These are phyloP conservation scores for Chlorencoelia australis DNA, from an alignment of 2,329 filamentous ascomycete genomes.

Conservation along the genomic window DNA sequence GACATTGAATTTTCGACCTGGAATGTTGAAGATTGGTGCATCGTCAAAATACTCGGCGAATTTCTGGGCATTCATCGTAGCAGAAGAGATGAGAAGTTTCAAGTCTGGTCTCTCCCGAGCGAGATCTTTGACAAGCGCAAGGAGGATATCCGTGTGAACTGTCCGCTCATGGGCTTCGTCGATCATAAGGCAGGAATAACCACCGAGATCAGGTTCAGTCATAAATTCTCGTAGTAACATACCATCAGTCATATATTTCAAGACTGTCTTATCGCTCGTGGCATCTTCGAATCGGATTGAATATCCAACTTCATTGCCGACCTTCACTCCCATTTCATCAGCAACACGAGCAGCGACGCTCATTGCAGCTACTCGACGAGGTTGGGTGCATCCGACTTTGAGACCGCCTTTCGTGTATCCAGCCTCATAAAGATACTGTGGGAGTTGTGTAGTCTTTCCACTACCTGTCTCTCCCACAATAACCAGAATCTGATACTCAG, in stretches of 20 bases:
- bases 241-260: slow-evolving; percentile 97
- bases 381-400: slow-evolving; percentile 90
- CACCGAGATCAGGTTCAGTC: slow-evolving; percentile 72
- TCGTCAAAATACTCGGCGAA: slow-evolving; percentile 89
- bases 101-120: slow-evolving; percentile 73
- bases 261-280: slow-evolving; percentile 78
- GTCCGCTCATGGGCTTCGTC: slow-evolving; percentile 96
- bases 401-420: slow-evolving; percentile 76
- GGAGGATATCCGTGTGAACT: slow-evolving; percentile 79
- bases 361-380: slow-evolving; percentile 92
- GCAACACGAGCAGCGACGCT: slow-evolving; percentile 93
- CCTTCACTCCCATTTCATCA: slow-evolving; percentile 81
- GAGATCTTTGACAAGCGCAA: slow-evolving; percentile 83
- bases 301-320: slow-evolving; percentile 90
- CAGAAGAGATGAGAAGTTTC: slow-evolving; percentile 84
- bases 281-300: slow-evolving; percentile 90
- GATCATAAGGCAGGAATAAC: slow-evolving; percentile 86
- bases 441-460: slow-evolving; percentile 91
- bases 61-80: slow-evolving; percentile 88
- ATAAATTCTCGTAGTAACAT: slow-evolving; percentile 87
- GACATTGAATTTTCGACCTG: slow-evolving; percentile 78
- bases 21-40: slow-evolving; percentile 89
- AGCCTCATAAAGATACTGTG: slow-evolving; percentile 86
- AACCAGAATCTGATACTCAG: slow-evolving; percentile 76
- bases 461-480: slow-evolving; percentile 92